A percentile compares a stretch with the other conserved stretches of the same genome.
Conservation (phyloP, 306 rosid genomes). For the Lablab purpureus region DNA sequence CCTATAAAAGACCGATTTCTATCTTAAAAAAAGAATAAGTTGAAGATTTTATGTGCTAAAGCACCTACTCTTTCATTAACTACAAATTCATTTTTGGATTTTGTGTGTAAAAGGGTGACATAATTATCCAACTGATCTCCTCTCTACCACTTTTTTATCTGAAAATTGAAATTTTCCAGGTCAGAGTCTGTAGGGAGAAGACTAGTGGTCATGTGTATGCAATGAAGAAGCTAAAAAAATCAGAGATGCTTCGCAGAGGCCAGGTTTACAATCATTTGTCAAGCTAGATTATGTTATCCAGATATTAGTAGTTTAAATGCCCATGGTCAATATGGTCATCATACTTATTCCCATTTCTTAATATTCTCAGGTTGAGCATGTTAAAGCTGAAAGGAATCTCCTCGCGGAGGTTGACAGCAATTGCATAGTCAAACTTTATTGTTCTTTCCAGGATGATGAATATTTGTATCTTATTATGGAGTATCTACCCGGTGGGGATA, state of each 20-base stretch:
- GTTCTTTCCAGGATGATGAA: constrained; percentile 95
- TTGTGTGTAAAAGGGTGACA: constrained; percentile 21
- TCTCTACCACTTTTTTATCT: not conserved
- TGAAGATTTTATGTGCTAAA: constrained; percentile 9
- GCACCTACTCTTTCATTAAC: constrained; percentile 8
- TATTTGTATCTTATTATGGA: constrained; percentile 96
- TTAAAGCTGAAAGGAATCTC: constrained; percentile 95
- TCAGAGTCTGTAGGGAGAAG: constrained; percentile 93
- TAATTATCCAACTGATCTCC: constrained; percentile 8
- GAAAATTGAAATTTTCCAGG: constrained; percentile 70
- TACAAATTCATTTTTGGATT: constrained; percentile 18
- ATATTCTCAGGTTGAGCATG: constrained; percentile 86
- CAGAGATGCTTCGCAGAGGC: constrained; percentile 99
- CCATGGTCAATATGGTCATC: constrained; percentile 35
- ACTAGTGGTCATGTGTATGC: constrained; percentile 88
- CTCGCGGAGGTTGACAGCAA: constrained; percentile 99
- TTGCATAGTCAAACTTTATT: constrained; percentile 95
- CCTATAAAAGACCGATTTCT: not conserved
- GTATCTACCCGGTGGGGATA: constrained; percentile 97
- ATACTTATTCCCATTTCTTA: constrained; percentile 33
- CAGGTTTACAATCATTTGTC: constrained; percentile 70
- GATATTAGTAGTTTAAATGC: constrained; percentile 15
- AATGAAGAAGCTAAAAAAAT: constrained; percentile 97
- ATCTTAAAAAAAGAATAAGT: not conserved
- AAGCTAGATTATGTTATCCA: constrained; percentile 40